Percentiles rank a stretch among this genome's conserved stretches.
Evolutionary conservation across 164 flowering plant species (phyloP).

Genomic region (Tetrastigma voinierianum): DNA sequence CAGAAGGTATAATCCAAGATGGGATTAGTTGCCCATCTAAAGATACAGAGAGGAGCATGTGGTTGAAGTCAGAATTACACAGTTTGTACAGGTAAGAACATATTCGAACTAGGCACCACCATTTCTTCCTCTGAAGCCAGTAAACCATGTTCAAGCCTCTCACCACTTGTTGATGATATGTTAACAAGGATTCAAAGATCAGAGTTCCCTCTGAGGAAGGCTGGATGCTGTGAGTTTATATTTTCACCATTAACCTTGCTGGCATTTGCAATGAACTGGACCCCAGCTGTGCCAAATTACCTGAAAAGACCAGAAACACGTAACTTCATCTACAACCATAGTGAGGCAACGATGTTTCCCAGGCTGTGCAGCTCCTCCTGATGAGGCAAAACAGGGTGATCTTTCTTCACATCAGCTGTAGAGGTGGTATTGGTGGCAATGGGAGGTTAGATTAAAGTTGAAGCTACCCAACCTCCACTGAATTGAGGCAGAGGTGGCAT

Average conservation of each 20-base stretch:
- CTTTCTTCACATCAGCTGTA: slow-evolving; percentile 16
- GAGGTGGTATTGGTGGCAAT: slow-evolving; percentile 19
- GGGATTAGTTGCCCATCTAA: slow-evolving; percentile 7
- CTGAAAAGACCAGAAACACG: slow-evolving; percentile 12
- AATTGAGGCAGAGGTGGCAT: slow-evolving; percentile 87
- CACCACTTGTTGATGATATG: slow-evolving; percentile 10
- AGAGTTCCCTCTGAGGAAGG: slow-evolving; percentile 11
- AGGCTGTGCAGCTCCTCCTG: slow-evolving; percentile 7
- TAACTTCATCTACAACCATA: slow-evolving; percentile 11
- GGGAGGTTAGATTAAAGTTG: slow-evolving; percentile 23
- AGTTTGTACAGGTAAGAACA: slow-evolving; percentile 11
- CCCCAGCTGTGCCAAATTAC: slow-evolving; percentile 9
- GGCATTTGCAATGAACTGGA: slow-evolving; percentile 14
- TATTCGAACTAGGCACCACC: slow-evolving; percentile 15
- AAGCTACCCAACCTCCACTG: slow-evolving; percentile 78
- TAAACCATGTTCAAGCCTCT: slow-evolving; percentile 24
- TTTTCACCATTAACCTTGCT: slow-evolving; percentile 6
- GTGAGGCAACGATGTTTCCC: slow-evolving; percentile 22
- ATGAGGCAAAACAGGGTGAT: slow-evolving; percentile 20
- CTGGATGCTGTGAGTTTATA: slow-evolving; percentile 10
- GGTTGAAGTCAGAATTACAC: slow-evolving; percentile 12
- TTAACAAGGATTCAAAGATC: slow-evolving; percentile 15
- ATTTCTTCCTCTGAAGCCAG: slow-evolving; percentile 20
- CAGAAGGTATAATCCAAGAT: slow-evolving; percentile 14
- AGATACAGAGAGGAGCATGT: slow-evolving; percentile 5